phyloP scores from a whole-genome alignment of 2,329 filamentous ascomycete species.

The Hypoxylon sp. region DNA sequence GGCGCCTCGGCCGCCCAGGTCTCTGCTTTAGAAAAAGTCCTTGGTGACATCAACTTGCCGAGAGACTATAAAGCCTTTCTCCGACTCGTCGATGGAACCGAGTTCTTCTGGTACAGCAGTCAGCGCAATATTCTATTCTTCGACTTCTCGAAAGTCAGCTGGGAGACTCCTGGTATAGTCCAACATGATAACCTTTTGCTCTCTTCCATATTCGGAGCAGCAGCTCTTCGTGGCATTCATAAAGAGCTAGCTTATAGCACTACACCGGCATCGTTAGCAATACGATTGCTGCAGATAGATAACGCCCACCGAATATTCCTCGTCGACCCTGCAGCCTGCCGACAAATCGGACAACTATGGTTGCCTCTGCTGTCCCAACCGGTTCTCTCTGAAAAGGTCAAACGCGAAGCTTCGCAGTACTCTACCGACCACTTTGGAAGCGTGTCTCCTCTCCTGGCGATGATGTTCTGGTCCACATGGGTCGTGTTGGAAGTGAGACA shows the following conservation, averaged over 20 bases:
- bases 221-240: not conserved
- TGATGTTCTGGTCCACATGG: conserved; percentile 15
- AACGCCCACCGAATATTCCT: not conserved
- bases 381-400: conserved; percentile 1
- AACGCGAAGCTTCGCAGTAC: not conserved
- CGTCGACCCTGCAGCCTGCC: conserved; percentile 1
- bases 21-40: not conserved
- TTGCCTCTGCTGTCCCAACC: not conserved
- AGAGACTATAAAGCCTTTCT: conserved; percentile 2
- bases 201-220: not conserved
- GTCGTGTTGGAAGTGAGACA: conserved; percentile 3
- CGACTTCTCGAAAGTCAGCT: not conserved
- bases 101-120: not conserved
- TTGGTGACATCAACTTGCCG: not conserved
- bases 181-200: not conserved
- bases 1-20: conserved; percentile 1
- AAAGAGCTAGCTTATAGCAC: not conserved
- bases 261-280: not conserved
- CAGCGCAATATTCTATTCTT: not conserved
- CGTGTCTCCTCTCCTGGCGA: not conserved
- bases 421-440: not conserved
- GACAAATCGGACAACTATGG: conserved; percentile 7
- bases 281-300: conserved; percentile 11
- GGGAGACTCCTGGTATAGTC: not conserved
- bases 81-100: not conserved